Base-by-base conservation (phyloP, 306 rosid genomes). In the Leucaena leucocephala region DNA sequence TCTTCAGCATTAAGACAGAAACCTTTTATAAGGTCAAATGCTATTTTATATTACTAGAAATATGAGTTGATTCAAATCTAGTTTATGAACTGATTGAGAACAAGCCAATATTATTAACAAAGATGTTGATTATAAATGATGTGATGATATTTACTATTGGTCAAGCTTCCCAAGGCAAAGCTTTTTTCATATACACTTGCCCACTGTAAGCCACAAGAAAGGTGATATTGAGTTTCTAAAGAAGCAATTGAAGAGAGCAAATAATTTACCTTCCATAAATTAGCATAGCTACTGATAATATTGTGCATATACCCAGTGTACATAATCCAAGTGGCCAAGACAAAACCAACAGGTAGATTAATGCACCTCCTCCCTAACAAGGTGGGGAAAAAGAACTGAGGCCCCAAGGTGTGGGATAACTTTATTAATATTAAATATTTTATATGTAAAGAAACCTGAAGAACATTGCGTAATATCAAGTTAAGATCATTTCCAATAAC, bases 401-500 rank as follows among this genome's bases (percentile, higher is more conserved):
- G 58, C 71, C 78, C 52, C 80, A 76, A 76, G 21, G 8, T 69
- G 43, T 36, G 65, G 36, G 77, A 49, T 72, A 72, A 71, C 76
- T 68, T 15, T 34, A 57, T 52, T 77, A 55, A 57, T 38, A 45
- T 15, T 82, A 52, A 76, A 55, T 49, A 38, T 22, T 61, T 54
- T 15, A 71, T 58, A 76, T 78, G 68, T 43, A 83, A 62, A 75
- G 72, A 74, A 78, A 95, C 98, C 98, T 92, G 97, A 84, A 95
- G 90, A 76, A 78, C 61, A 67, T 95, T 92, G 84, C 98, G 98
- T 74, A 95, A 40, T 86, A 95, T 95, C 86, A 95, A 19, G 85
- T 95, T 92, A 82, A 95, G 98, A 90, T 95, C 98, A 84, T 90
- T 91, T 78, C 98, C 98, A 68, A 92, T 95, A 79, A 95, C 98